These are phyloP conservation scores for Scheffersomyces parashehatae DNA, from an alignment of 1,139 yeast species.

Conservation along the genomic window DNA sequence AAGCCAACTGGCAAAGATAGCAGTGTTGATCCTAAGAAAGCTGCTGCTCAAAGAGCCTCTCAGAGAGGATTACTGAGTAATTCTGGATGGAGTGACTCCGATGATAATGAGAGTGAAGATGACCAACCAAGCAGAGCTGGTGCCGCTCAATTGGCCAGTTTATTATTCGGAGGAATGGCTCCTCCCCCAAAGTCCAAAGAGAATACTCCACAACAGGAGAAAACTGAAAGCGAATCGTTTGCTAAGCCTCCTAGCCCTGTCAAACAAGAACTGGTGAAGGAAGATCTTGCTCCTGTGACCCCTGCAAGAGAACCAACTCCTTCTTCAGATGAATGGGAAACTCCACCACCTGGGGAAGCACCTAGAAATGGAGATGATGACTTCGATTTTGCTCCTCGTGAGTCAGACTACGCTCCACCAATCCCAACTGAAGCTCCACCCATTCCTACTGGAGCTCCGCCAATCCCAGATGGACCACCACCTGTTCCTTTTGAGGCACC, in stretches of 20 bases:
- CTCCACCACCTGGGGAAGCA: neutral
- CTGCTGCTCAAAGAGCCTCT: conserved; percentile 63
- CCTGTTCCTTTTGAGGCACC: conserved; percentile 12
- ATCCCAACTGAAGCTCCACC: conserved; percentile 8
- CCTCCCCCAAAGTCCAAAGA: conserved; percentile 30
- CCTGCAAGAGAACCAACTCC: neutral
- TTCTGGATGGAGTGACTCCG: conserved; percentile 65
- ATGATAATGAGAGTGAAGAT: conserved; percentile 53
- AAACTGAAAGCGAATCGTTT: conserved; percentile 6
- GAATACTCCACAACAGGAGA: conserved; percentile 7
- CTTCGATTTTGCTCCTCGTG: conserved; percentile 11
- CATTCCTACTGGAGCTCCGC: conserved; percentile 13
- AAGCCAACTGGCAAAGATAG: conserved; percentile 39
- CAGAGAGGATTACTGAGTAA: conserved; percentile 58
- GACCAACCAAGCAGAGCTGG: conserved; percentile 51
- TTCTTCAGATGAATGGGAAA: neutral
- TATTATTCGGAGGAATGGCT: conserved; percentile 64
- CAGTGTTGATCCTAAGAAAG: conserved; percentile 51
- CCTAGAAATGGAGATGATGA: no score
- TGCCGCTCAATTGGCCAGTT: conserved; percentile 63
- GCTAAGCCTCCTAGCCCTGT: conserved; percentile 1
- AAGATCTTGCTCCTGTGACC: neutral
- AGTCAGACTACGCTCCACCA: conserved; percentile 12
- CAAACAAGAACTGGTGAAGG: neutral
- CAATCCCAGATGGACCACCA: conserved; percentile 20